These are phyloP conservation scores for Penicillium decumbens DNA, from an alignment of 2,329 filamentous ascomycete species.

Conservation along the genomic window DNA sequence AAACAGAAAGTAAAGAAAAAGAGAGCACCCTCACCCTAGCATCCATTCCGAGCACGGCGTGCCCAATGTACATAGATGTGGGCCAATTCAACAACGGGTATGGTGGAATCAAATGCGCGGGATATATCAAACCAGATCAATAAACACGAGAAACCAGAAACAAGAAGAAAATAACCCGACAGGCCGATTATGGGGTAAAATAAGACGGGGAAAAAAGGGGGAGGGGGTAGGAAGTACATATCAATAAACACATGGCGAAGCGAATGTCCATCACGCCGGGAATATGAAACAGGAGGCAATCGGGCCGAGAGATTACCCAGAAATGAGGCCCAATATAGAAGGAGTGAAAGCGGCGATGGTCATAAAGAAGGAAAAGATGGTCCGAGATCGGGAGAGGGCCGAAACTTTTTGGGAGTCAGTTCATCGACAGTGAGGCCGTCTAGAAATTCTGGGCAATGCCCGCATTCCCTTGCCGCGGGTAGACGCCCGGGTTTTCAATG, in stretches of 20 bases:
- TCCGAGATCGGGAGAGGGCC: constrained; percentile 10
- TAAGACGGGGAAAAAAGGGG: neutral
- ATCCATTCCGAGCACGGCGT: constrained; percentile 11
- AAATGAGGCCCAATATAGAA: constrained; percentile 9
- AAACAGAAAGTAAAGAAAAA: constrained; percentile 1
- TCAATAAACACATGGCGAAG: constrained; percentile 26
- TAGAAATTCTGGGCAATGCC: constrained; percentile 98
- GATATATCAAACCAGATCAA: constrained; percentile 21
- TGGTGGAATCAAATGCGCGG: constrained; percentile 19
- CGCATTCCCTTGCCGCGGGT: constrained; percentile 81
- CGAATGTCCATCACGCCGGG: constrained; percentile 24
- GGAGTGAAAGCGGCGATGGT: constrained; percentile 21
- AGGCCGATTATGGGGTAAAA: constrained; percentile 7
- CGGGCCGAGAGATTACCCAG: constrained; percentile 6
- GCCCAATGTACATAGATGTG: constrained; percentile 18
- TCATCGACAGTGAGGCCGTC: neutral
- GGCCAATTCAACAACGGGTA: constrained; percentile 11
- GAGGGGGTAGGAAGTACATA: constrained; percentile 13
- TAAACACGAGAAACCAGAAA: neutral
- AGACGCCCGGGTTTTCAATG: constrained; percentile 86
- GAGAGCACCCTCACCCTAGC: constrained; percentile 6
- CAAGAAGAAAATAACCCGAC: constrained; percentile 2
- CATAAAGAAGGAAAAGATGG: constrained; percentile 9
- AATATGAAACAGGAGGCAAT: constrained; percentile 12
- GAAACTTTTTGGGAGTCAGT: constrained; percentile 12